phyloP scores from a whole-genome alignment of 2,329 filamentous ascomycete genomes.

The Lojkania enalia region DNA sequence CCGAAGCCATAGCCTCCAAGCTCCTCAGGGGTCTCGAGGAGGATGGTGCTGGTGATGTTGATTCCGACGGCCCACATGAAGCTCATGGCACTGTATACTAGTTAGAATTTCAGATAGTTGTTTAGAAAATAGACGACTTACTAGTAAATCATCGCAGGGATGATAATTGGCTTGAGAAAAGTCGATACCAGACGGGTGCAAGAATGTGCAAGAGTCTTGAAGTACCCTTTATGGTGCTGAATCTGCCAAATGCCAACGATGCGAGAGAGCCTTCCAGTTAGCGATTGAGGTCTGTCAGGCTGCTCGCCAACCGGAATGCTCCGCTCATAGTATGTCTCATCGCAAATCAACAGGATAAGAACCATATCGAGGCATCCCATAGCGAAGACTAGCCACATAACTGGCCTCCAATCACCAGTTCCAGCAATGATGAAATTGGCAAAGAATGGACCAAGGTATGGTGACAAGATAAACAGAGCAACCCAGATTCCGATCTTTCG shows the following conservation, averaged over 20 bases:
- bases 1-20: constrained; percentile 27
- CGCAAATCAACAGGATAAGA: constrained; percentile 33
- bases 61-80: constrained; percentile 35
- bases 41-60: constrained; percentile 31
- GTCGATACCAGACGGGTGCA: constrained; percentile 25
- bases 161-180: constrained; percentile 28
- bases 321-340: constrained; percentile 43
- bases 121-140: constrained; percentile 10
- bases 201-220: constrained; percentile 23
- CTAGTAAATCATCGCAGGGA: constrained; percentile 32
- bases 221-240: constrained; percentile 34
- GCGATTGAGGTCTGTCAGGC: constrained; percentile 18
- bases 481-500: constrained; percentile 42
- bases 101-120: background rate
- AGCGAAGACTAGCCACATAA: constrained; percentile 29
- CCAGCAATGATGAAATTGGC: constrained; percentile 31
- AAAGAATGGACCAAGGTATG: constrained; percentile 39
- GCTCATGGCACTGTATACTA: constrained; percentile 18
- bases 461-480: constrained; percentile 31
- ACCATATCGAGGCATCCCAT: constrained; percentile 24
- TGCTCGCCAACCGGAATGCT: constrained; percentile 21
- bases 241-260: constrained; percentile 40
- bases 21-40: constrained; percentile 22
- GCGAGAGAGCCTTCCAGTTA: constrained; percentile 21
- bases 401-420: constrained; percentile 27